Base-by-base conservation (phyloP, 441 rosid genomes). In the Hypseocharis bilobata region DNA sequence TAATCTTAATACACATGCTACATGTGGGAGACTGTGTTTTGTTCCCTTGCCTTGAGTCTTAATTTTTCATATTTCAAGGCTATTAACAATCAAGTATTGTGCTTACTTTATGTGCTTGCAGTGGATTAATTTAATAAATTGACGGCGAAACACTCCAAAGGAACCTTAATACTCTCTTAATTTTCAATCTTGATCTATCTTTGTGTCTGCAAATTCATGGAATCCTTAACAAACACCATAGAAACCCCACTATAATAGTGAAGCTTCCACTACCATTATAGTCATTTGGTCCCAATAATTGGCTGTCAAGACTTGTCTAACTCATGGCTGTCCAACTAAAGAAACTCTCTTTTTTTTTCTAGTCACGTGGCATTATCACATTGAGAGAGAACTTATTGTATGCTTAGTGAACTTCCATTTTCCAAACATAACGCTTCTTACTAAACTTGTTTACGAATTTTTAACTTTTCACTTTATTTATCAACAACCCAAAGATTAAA, bases 21-120 rank as follows among this genome's bases (percentile, higher is more conserved):
- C 88, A 75, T 82, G 92, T 88, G 90, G 96, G 91, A 77, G 88
- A 84, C 93, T 65, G 88, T 79, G 91, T 75, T 81, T 55, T 67
- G 68, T 77, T 79, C 76, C 66, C 71, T 38, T 51, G 40, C 62
- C 67, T 40, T 34, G n/a, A n/a, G 55, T 47, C 61, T 36, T 19
- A 20, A 60, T 7, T 65, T 54, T 69, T 40, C 73, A 51, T 27
- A 66, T 71, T 44, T 74, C 77, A 49, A 77, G 42, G 59, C 71
- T 25, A 49, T 64, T 51, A 30, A 64, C 63, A 69, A 56, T 70
- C 64, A 55, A 52, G 34, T 66, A 16, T 60, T n/a, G 22, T 2
- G 34, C 26, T 60, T 52, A 29, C 23, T 68, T 70, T 54, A 20
- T 26, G 14, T 30, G 65, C 22, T 56, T 51, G 57, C 63, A 14